Evolutionary conservation across 2,329 filamentous ascomycete genomes (phyloP).

Genomic region (Lachnellula cervina): DNA sequence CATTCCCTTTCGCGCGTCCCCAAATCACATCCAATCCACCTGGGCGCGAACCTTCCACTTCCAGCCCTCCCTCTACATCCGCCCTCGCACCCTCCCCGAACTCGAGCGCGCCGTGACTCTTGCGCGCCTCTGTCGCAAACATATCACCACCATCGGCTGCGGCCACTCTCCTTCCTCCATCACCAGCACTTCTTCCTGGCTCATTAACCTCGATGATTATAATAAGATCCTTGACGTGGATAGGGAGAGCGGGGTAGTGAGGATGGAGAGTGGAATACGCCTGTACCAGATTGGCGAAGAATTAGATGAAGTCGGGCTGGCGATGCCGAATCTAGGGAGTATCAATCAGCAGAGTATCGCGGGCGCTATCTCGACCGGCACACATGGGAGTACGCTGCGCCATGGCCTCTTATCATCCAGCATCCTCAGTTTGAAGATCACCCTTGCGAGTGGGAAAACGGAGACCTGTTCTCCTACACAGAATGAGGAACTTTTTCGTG

Average conservation of each 20-base stretch:
- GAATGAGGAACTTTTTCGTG: constrained; percentile 78
- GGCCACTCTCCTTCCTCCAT: constrained; percentile 89
- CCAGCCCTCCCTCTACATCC: constrained; percentile 84
- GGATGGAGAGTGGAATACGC: constrained; percentile 84
- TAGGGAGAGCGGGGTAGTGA: constrained; percentile 58
- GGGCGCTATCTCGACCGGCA: constrained; percentile 87
- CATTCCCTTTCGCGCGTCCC: constrained; percentile 71
- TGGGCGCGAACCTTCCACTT: constrained; percentile 94
- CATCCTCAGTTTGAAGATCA: constrained; percentile 69
- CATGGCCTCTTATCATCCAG: constrained; percentile 83
- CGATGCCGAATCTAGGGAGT: constrained; percentile 87
- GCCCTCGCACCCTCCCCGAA: constrained; percentile 72
- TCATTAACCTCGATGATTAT: constrained; percentile 87
- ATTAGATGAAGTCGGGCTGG: constrained; percentile 70
- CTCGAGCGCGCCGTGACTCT: constrained; percentile 79
- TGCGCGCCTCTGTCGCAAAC: constrained; percentile 73
- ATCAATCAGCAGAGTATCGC: constrained; percentile 94
- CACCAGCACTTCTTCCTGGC: constrained; percentile 90
- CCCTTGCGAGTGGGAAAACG: constrained; percentile 73
- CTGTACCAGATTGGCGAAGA: constrained; percentile 68
- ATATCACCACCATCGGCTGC: constrained; percentile 81
- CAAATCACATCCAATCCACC: constrained; percentile 75
- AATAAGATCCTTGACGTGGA: constrained; percentile 68
- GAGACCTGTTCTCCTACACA: constrained; percentile 62
- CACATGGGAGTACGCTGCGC: constrained; percentile 79